Evolutionary conservation across 1,284 basidiomycete genomes (phyloP).

Genomic region (Wolfiporia cocos): DNA sequence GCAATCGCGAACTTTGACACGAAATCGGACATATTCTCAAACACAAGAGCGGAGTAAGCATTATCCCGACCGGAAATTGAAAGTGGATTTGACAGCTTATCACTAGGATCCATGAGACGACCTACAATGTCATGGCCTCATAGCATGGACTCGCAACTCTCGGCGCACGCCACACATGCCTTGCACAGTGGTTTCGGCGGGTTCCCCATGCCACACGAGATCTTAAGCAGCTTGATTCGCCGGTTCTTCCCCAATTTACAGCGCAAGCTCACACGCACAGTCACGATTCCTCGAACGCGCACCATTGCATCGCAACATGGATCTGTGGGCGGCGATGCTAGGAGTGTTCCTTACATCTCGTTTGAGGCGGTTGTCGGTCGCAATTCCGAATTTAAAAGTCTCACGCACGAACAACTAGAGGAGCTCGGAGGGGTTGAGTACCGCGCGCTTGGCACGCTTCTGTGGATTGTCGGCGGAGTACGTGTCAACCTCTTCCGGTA

Average conservation of each 20-base stretch:
- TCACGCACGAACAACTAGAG: slow-evolving; percentile 82
- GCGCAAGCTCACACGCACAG: slow-evolving; percentile 22
- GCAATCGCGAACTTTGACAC: too few relatives aligned
- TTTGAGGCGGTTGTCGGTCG: slow-evolving; percentile 84
- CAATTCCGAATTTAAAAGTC: slow-evolving; percentile 81
- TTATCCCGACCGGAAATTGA: too few relatives aligned
- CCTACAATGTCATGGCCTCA: slow-evolving; percentile 16
- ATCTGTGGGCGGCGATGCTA: slow-evolving; percentile 32
- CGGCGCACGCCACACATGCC: slow-evolving; percentile 16
- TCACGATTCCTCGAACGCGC: slow-evolving; percentile 25
- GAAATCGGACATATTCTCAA: too few relatives aligned
- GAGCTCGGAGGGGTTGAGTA: slow-evolving; percentile 96
- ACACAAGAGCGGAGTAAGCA: slow-evolving; percentile 7
- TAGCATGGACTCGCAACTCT: slow-evolving; percentile 6
- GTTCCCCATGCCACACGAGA: slow-evolving; percentile 80
- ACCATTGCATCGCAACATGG: slow-evolving; percentile 26
- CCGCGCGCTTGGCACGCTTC: slow-evolving; percentile 71
- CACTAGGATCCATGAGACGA: slow-evolving; percentile 16
- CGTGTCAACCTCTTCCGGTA: background rate
- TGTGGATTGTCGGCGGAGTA: slow-evolving; percentile 64
- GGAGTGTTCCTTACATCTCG: slow-evolving; percentile 75
- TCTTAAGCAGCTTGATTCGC: slow-evolving; percentile 29
- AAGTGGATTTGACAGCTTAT: too few relatives aligned
- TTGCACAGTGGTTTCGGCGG: slow-evolving; percentile 69
- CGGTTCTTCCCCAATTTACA: slow-evolving; percentile 23